phyloP scores from a whole-genome alignment of 768 basidiomycete genomes.

The Leucosporidium yakuticum region DNA sequence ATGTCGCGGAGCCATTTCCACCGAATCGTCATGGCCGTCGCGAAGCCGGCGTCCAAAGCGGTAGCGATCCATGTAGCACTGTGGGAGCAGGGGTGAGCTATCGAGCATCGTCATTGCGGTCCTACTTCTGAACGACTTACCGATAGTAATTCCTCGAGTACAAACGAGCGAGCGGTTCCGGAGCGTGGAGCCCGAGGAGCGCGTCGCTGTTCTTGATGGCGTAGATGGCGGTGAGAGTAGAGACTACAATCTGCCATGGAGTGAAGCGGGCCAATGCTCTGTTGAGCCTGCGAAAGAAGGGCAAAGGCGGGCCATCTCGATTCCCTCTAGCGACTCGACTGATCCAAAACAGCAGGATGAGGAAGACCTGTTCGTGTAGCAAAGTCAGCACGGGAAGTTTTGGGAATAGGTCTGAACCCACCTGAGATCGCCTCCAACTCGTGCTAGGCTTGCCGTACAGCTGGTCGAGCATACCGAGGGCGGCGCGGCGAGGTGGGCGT shows the following conservation, averaged over 20 bases:
- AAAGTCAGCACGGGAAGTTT: not conserved
- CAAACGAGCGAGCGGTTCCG: conserved; percentile 83
- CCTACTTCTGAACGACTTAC: not conserved
- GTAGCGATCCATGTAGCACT: conserved; percentile 92
- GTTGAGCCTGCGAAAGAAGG: conserved; percentile 41
- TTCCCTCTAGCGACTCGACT: conserved; percentile 68
- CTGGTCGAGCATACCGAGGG: conserved; percentile 82
- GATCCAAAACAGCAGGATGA: conserved; percentile 87
- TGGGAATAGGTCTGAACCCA: not conserved
- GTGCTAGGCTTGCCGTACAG: conserved; percentile 78
- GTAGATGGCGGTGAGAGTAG: conserved; percentile 77
- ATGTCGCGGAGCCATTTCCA: conserved; percentile 88
- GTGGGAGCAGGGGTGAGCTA: conserved; percentile 64
- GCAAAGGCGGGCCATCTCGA: conserved; percentile 58
- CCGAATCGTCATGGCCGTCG: conserved; percentile 85
- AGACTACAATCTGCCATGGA: conserved; percentile 91
- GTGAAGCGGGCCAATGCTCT: conserved; percentile 57
- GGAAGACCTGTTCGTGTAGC: conserved; percentile 61
- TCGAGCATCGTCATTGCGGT: not conserved
- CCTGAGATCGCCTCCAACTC: conserved; percentile 59
- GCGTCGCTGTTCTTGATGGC: conserved; percentile 40
- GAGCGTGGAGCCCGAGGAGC: conserved; percentile 53
- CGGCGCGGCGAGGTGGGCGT: no score
- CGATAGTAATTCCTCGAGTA: conserved; percentile 36
- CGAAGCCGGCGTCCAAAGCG: conserved; percentile 94